phyloP scores from a whole-genome alignment of 805 yeast genomes.

The Metschnikowia sp. region DNA sequence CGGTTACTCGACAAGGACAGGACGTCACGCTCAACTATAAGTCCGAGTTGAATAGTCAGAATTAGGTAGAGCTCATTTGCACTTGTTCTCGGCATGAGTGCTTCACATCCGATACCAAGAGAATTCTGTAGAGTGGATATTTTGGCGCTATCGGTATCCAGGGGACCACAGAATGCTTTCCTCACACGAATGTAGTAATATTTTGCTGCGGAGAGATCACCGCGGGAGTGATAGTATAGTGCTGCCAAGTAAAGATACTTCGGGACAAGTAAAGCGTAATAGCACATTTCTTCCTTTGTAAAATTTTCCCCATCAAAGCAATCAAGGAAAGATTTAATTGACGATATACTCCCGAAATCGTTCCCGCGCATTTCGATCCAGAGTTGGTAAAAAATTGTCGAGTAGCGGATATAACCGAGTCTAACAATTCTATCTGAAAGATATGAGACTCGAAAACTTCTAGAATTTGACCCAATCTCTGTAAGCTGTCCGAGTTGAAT shows the following conservation, averaged over 20 bases:
- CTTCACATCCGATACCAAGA: conserved; percentile 26
- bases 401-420: conserved; percentile 24
- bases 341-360: conserved; percentile 21
- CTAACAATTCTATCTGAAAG: conserved; percentile 20
- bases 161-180: conserved; percentile 6
- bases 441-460: conserved; percentile 6
- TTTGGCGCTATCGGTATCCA: background rate
- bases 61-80: conserved; percentile 28
- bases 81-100: conserved; percentile 15
- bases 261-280: conserved; percentile 36
- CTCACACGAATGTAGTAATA: conserved; percentile 37
- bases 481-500: conserved; percentile 11
- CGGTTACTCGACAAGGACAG: background rate
- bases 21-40: background rate
- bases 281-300: conserved; percentile 37
- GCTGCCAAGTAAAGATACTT: conserved; percentile 40
- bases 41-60: conserved; percentile 26
- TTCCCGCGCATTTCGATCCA: conserved; percentile 28
- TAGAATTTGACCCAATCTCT: background rate
- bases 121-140: conserved; percentile 8
- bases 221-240: conserved; percentile 34
- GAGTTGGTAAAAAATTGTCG: conserved; percentile 32
- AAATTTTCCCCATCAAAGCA: conserved; percentile 35
- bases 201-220: conserved; percentile 36
- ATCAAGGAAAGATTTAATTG: conserved; percentile 31